Percentiles rank a stretch among this genome's conserved stretches.
phyloP scores from a whole-genome alignment of 495 filamentous ascomycete genomes.

The Trichoderma parareesei region DNA sequence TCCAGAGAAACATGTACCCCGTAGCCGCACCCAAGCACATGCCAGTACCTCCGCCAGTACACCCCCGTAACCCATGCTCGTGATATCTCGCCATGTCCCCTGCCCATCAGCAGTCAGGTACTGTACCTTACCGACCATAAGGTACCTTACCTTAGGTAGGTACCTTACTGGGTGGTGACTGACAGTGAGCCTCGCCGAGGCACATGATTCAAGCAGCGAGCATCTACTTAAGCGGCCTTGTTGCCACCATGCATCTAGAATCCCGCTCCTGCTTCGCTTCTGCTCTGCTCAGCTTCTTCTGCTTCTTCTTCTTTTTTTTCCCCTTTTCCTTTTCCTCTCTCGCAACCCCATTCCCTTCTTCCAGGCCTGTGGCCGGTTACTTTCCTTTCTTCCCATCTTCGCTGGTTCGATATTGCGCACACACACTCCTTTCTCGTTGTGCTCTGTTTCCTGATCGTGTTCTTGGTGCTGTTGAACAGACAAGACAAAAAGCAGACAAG shows the following conservation, averaged over 20 bases:
- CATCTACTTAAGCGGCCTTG: background rate
- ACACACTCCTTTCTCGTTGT: background rate
- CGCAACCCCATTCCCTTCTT: background rate
- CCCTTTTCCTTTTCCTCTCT: background rate
- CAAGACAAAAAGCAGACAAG: background rate
- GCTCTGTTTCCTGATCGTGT: background rate
- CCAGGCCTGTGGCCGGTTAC: slow-evolving; percentile 6
- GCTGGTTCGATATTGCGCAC: slow-evolving; percentile 7
- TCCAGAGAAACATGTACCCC: no score
- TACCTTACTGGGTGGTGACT: no score
- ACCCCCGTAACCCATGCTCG: no score
- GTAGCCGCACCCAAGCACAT: no score
- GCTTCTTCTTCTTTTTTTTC: slow-evolving; percentile 2
- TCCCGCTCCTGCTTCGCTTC: no score
- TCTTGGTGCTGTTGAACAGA: background rate
- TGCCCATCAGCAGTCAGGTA: no score
- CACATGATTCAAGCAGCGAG: no score
- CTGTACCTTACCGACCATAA: no score
- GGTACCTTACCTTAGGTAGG: no score
- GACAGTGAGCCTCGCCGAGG: no score
- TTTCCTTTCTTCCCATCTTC: background rate
- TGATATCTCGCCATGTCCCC: no score
- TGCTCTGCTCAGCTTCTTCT: background rate
- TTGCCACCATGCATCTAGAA: background rate
- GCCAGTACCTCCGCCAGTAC: no score